Base-by-base conservation (phyloP, 768 basidiomycete genomes). In the Harrya chromipes region DNA sequence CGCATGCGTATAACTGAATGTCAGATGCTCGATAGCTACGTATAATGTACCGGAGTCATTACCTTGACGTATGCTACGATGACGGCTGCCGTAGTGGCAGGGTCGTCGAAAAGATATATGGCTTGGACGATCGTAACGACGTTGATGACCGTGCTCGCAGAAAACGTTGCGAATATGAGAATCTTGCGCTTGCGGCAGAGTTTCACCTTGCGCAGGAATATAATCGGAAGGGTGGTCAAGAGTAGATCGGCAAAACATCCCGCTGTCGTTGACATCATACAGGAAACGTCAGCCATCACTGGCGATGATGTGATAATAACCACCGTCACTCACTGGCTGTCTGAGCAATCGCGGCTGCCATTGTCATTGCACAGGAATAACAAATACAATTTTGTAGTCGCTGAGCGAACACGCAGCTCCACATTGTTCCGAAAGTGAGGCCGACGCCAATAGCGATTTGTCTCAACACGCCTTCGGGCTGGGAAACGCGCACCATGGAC, bases 41-140 rank as follows among this genome's bases (percentile, higher is more conserved):
- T 31, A 34, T 14, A 19, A 23, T 33, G 14, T 9, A n/a, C 21
- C 11, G 13, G 26, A 29, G 8, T 4, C 14, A 26, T 46, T 31
- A 54, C 59, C 43, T 54, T 57, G 41, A 61, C 33, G n/a, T 56
- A 40, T 3, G 27, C 54, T 4, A 59, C 23, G 11, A 60, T 29
- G 40, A 52, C 23, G 14, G 40, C n/a, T 6, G 31, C 47, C 9
- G 38, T 21, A 5, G 27, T 40, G 16, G 23, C 8, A 4, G 43
- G 35, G 2, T 19, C 5, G 12, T 19, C 8, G 19, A 57, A 37
- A 6, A 60, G 49, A 1, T 52, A 12, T 12, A 24, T 21, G n/a
- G 52, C 45, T 5, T 60, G 58, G 2, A 44, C 16, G 20, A 60
- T 43, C 9, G 54, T 59, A 23, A 60, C 33, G 7, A 43, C 17